A percentile compares a stretch with the other conserved stretches of the same genome.
phyloP scores from a whole-genome alignment of 495 filamentous ascomycete genomes.

The Amorphotheca resinae region DNA sequence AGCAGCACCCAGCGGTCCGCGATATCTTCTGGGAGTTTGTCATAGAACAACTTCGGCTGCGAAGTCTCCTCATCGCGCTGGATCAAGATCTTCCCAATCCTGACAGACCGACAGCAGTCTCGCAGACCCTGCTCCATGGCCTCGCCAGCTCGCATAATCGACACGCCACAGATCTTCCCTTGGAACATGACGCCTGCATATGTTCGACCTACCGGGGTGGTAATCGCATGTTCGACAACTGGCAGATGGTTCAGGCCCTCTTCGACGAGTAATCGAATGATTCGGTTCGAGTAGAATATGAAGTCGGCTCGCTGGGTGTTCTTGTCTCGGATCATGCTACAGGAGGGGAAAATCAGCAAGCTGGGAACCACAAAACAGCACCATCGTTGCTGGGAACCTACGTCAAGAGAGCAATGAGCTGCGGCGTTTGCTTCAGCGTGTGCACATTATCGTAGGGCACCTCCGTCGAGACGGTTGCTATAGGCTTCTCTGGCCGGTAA shows the following conservation, averaged over 20 bases:
- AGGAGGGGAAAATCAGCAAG: conserved; percentile 8
- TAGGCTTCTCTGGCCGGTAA: conserved; percentile 66
- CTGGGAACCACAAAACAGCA: conserved; percentile 1
- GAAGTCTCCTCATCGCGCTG: conserved; percentile 93
- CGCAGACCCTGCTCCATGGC: conserved; percentile 96
- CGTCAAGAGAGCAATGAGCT: conserved; percentile 94
- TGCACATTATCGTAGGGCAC: conserved; percentile 81
- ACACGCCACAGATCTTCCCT: conserved; percentile 96
- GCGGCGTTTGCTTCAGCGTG: conserved; percentile 83
- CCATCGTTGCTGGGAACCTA: conserved; percentile 37
- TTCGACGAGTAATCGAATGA: conserved; percentile 95
- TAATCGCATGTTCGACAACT: conserved; percentile 73
- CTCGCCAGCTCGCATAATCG: conserved; percentile 95
- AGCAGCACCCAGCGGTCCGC: conserved; percentile 83
- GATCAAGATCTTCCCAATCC: conserved; percentile 97
- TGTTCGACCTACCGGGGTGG: conserved; percentile 77
- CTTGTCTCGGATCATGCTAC: conserved; percentile 88
- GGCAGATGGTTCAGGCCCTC: conserved; percentile 96
- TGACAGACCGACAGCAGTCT: conserved; percentile 90
- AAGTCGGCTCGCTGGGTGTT: conserved; percentile 86
- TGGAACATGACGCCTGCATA: conserved; percentile 91
- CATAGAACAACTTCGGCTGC: conserved; percentile 87
- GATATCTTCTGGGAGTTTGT: conserved; percentile 92
- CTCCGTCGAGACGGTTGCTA: conserved; percentile 75
- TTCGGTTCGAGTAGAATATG: conserved; percentile 98